Evolutionary conservation across 208 protist genomes (phyloP).

Genomic region (Leishmania tarentolae): DNA sequence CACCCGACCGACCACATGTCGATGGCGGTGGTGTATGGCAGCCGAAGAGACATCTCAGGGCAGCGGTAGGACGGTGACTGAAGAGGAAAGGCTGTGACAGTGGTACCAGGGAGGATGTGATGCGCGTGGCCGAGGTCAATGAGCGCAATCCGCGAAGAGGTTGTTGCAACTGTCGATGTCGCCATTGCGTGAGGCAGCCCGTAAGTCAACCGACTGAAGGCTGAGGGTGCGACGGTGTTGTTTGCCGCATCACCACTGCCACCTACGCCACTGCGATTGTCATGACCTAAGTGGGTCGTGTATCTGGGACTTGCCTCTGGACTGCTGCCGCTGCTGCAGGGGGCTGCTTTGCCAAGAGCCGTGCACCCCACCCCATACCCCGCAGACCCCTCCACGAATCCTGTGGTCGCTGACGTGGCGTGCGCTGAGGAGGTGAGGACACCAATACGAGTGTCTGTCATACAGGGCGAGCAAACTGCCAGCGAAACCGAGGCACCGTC

Average conservation of each 20-base stretch:
- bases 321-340: not conserved
- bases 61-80: constrained; percentile 97
- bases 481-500: not conserved
- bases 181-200: constrained; percentile 5
- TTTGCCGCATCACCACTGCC: constrained; percentile 5
- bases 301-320: not conserved
- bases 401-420: not conserved
- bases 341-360: not conserved
- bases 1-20: constrained; percentile 79
- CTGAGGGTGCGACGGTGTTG: constrained; percentile 1
- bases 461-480: not conserved
- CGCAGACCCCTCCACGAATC: not conserved
- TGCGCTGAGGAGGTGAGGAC: not conserved
- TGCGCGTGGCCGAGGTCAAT: constrained; percentile 97
- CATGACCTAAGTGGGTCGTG: not conserved
- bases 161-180: not conserved
- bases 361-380: not conserved
- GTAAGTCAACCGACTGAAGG: constrained; percentile 2
- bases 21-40: constrained; percentile 63
- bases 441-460: constrained; percentile 9
- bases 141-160: constrained; percentile 80
- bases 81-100: constrained; percentile 94
- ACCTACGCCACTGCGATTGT: constrained; percentile 14
- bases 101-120: constrained; percentile 52
- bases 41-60: constrained; percentile 91